Base-by-base conservation (phyloP, 371 early-diverging fungal species). In the Mucor irregularis region DNA sequence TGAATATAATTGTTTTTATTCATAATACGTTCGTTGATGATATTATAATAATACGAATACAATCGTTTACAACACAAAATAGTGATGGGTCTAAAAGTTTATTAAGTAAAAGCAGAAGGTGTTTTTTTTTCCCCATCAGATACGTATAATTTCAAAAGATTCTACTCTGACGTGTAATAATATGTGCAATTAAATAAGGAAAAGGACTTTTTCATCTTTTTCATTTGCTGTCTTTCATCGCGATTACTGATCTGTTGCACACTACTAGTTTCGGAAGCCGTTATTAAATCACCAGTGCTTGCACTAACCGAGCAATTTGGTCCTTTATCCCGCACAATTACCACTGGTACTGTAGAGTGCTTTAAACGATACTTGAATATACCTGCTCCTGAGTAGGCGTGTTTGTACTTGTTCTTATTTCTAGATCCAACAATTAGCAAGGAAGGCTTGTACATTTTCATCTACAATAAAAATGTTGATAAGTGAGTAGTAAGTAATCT, bases 301-400 rank as follows among this genome's bases (percentile, higher is more conserved):
- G 38, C 17, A n/a, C n/a, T n/a, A n/a, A n/a, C n/a, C n/a, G n/a
- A n/a, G n/a, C n/a, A n/a, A n/a, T 9, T 11, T 17, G 26, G 46
- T 11, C 7, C 10, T 31, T 37, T 59, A 25, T 52, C 61, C 26
- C 50, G 35, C 3, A 61, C 56, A 49, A 61, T 44, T 8, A 55
- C 40, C 1, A 61, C 43, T 8, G 61, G 61, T 30, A 47, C 11
- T 16, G 37, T 31, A 9, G 50, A 49, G 29, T 49, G 49, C 17
- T 54, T 47, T 17, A 61, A 38, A 14, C 56, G 39, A 42, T 49
- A 54, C 26, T 61, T 61, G 24, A 61, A 55, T 14, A 55, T 54
- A 19, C 61, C 61, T 29, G 61, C 49, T 21, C 61, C 61, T 17
- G 61, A 54, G 45, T 54, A 61, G 1, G 49, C 54, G 29, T 49